Conservation (phyloP, 208 protist genomes). For the Crithidia bombi region DNA sequence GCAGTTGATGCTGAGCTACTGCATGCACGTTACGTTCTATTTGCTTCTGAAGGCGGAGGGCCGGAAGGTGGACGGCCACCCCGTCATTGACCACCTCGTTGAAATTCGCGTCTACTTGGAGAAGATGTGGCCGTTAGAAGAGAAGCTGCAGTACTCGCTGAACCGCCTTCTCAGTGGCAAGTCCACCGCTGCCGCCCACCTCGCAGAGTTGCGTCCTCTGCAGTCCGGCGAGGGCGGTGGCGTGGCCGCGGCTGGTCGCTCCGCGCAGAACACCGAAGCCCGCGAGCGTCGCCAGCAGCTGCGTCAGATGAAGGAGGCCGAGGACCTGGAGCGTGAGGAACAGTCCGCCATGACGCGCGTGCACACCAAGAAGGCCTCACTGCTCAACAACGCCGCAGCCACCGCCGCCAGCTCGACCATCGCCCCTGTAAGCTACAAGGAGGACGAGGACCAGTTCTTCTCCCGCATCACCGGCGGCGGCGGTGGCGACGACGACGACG, state of each 20-base stretch:
- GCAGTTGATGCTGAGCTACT: constrained; percentile 96
- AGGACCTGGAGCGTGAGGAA: constrained; percentile 87
- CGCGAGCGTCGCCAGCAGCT: constrained; percentile 72
- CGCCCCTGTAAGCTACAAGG: constrained; percentile 77
- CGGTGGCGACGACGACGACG: constrained; percentile 32
- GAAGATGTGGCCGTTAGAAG: constrained; percentile 95
- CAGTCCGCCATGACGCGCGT: constrained; percentile 83
- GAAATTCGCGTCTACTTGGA: constrained; percentile 94
- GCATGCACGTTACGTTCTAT: constrained; percentile 95
- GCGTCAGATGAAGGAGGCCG: constrained; percentile 65
- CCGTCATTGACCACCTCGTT: constrained; percentile 94
- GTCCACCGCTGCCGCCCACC: constrained; percentile 59
- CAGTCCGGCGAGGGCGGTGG: constrained; percentile 37
- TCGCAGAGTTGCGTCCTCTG: constrained; percentile 75
- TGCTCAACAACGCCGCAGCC: constrained; percentile 52
- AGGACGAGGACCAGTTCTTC: constrained; percentile 93
- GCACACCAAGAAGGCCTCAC: constrained; percentile 73
- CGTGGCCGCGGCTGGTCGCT: constrained; percentile 39
- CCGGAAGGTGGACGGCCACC: constrained; percentile 91
- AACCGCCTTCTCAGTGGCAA: constrained; percentile 93
- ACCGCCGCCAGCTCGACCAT: constrained; percentile 42
- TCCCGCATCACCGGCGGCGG: constrained; percentile 59
- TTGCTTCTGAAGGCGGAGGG: constrained; percentile 93
- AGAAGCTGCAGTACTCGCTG: constrained; percentile 96
- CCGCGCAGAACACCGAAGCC: constrained; percentile 48